Percentiles rank a stretch among this genome's conserved stretches.
Evolutionary conservation across 2,329 filamentous ascomycete genomes (phyloP).

Genomic region (Trichoderma koningiopsis): DNA sequence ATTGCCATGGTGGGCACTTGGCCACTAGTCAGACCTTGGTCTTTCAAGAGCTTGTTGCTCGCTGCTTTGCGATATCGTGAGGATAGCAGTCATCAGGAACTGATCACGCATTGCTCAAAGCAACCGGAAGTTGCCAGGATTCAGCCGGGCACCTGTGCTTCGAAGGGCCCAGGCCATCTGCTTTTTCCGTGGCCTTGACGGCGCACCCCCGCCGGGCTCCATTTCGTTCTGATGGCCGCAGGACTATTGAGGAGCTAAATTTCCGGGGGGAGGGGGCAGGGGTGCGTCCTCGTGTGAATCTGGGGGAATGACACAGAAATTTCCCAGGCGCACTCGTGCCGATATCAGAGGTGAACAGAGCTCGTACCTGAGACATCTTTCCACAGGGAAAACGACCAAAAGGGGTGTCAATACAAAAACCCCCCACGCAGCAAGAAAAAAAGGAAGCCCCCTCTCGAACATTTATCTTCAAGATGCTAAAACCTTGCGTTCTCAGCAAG

Average conservation of each 20-base stretch:
- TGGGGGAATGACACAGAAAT: constrained; percentile 12
- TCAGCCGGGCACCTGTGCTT: constrained; percentile 8
- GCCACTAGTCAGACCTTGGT: background rate
- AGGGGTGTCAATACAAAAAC: background rate
- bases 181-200: constrained; percentile 8
- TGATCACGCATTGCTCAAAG: constrained; percentile 1
- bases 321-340: background rate
- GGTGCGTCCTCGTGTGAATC: constrained; percentile 8
- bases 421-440: background rate
- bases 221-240: constrained; percentile 22
- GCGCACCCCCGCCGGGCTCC: constrained; percentile 9
- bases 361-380: background rate
- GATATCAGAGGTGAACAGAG: background rate
- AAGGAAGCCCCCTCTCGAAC: background rate
- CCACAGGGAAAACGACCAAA: background rate
- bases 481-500: constrained; percentile 11
- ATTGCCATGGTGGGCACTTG: background rate
- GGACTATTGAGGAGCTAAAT: constrained; percentile 29
- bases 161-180: constrained; percentile 9
- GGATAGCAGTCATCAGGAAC: background rate
- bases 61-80: background rate
- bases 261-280: constrained; percentile 26
- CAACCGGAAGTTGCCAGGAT: background rate
- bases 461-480: background rate
- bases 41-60: background rate